Base-by-base conservation (phyloP, 768 basidiomycete species). In the Boletus sp. region DNA sequence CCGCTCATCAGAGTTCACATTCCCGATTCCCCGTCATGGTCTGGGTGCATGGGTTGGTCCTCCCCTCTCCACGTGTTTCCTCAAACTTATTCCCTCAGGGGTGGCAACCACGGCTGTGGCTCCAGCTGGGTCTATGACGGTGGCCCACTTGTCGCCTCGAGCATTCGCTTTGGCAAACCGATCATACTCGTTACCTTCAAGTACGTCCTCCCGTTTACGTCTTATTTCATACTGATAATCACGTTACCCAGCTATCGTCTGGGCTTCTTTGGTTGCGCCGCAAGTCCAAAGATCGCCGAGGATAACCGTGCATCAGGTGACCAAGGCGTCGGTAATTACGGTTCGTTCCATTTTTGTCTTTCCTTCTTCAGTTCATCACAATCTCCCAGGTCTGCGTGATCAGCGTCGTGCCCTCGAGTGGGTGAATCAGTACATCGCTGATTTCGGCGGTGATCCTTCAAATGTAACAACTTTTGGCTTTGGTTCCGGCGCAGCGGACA, bases 11-110 rank as follows among this genome's bases (percentile, higher is more conserved):
- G 18, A 76, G 71, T 4, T 63, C 79, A 4, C 74, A 75, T 46
- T 85, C 87, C 40, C 78, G 75, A 42, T 59, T 86, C 15, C 90
- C 90, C 7, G 89, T 92, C 61, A 90, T 92, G 89, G 69, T 90
- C 45, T 92, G 89, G 90, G 76, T 92, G n/a, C 90, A 92, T 73
- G 90, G 90, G 89, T 91, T 63, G 44, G 83, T 75, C 32, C 30
- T 59, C 40, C 35, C 24, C 48, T 41, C 41, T 54, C 28, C 55
- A 52, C 28, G 39, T 53, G 8, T 50, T 61, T 60, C 47, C 17
- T 58, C 53, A 51, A 37, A 42, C 67, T 74, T 20, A 70, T 54
- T 57, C 47, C 32, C 52, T 50, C 66, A 91, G 89, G 28, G 89
- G 90, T 40, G 85, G 84, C 9, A 83, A 88, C 65, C 77, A 81